phyloP scores from a whole-genome alignment of 805 yeast species.

The Sugiyamaella lignohabitans region DNA sequence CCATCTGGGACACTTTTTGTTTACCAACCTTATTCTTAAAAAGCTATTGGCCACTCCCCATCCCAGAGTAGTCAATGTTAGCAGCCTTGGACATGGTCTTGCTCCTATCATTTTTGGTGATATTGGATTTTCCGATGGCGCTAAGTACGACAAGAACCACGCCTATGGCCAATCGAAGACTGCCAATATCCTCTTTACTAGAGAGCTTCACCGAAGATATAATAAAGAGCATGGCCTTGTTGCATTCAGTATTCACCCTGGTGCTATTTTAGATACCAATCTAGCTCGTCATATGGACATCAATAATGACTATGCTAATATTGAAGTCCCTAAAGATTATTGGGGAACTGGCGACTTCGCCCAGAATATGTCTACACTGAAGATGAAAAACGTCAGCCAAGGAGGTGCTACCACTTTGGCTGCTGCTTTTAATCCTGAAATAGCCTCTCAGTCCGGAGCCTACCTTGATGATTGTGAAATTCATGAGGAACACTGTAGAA shows the following conservation, averaged over 20 bases:
- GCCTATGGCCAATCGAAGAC: conserved; percentile 17
- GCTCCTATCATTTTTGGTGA: conserved; percentile 12
- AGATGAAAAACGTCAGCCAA: conserved; percentile 1
- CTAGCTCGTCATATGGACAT: conserved; percentile 8
- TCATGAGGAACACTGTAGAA: background rate
- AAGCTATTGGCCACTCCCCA: conserved; percentile 3
- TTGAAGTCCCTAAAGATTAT: conserved; percentile 3
- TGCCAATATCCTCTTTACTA: conserved; percentile 12
- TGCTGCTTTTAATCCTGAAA: conserved; percentile 7
- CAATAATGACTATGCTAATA: background rate
- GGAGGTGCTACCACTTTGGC: conserved; percentile 8
- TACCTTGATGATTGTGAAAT: conserved; percentile 3
- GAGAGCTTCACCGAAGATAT: conserved; percentile 5
- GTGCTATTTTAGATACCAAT: conserved; percentile 8
- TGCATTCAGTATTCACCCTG: conserved; percentile 10
- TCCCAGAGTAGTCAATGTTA: conserved; percentile 8
- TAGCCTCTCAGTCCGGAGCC: background rate
- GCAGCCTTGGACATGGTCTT: conserved; percentile 9
- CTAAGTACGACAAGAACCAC: conserved; percentile 6
- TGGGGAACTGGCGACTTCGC: background rate
- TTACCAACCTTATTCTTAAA: conserved; percentile 40
- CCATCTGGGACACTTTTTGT: conserved; percentile 65
- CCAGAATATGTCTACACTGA: background rate
- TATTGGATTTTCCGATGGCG: conserved; percentile 6
- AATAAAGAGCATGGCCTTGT: conserved; percentile 4